These are phyloP conservation scores for Oryza meyeriana DNA, from an alignment of 176 grass and related monocot genomes.

Conservation along the genomic window DNA sequence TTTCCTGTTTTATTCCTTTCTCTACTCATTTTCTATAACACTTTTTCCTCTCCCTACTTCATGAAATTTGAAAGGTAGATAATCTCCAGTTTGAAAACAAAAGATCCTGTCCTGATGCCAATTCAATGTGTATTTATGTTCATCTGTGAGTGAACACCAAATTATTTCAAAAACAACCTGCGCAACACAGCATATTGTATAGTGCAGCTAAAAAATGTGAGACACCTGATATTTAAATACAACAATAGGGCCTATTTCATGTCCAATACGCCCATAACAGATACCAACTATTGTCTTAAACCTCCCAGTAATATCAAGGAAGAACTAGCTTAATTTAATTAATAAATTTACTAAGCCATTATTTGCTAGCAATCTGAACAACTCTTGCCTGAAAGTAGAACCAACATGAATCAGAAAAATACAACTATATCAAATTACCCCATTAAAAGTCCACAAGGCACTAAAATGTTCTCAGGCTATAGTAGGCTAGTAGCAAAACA, in stretches of 20 bases:
- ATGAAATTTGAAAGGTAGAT: neutral
- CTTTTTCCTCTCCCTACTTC: neutral
- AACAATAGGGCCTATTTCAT: neutral
- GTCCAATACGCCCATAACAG: neutral
- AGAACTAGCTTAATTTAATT: neutral
- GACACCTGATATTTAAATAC: neutral
- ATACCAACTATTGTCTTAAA: neutral
- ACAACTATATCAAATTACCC: neutral
- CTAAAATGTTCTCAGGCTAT: neutral
- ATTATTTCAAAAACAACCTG: slow-evolving; percentile 1
- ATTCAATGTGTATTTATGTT: neutral
- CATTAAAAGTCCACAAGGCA: neutral
- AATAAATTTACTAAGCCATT: neutral
- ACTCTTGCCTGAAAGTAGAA: neutral
- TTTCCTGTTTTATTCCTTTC: neutral
- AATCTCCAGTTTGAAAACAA: neutral
- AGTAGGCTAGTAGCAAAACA: neutral
- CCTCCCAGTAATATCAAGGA: neutral
- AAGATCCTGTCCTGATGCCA: neutral
- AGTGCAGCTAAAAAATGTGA: neutral
- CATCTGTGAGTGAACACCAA: neutral
- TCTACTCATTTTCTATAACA: neutral
- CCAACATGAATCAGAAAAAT: neutral
- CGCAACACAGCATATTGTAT: neutral
- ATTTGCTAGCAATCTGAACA: neutral